These are phyloP conservation scores for Astragalus glycyphyllos DNA, from an alignment of 306 rosid species.

Conservation along the genomic window DNA sequence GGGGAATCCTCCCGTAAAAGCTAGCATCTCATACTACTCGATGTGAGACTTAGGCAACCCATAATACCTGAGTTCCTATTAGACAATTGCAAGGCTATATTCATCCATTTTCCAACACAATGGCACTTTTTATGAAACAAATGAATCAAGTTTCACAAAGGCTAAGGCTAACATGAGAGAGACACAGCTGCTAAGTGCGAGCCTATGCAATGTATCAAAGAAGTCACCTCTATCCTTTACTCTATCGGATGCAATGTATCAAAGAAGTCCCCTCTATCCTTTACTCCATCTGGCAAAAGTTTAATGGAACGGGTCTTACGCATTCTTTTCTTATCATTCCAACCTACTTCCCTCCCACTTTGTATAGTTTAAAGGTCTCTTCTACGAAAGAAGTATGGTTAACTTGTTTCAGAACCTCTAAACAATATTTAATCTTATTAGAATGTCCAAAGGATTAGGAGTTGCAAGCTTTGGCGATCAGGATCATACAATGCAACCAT, in stretches of 20 bases:
- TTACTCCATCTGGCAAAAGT: neutral
- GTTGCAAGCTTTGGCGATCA: neutral
- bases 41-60: too few species aligned
- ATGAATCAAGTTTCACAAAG: neutral
- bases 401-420: neutral
- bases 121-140: constrained; percentile 12
- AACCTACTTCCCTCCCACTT: constrained; percentile 17
- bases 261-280: neutral
- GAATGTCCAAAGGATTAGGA: neutral
- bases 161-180: constrained; percentile 2
- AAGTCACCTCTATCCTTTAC: neutral
- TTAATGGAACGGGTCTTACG: neutral
- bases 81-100: constrained; percentile 1
- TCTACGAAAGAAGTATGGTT: constrained; percentile 7
- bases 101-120: neutral
- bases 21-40: too few species aligned
- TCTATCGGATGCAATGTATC: neutral
- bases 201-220: neutral
- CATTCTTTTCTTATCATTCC: neutral
- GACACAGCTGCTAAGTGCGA: neutral
- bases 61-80: too few species aligned
- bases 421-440: constrained; percentile 4
- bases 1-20: too few species aligned
- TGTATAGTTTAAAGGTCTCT: constrained; percentile 8
- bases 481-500: neutral